Base-by-base conservation (phyloP, 2,329 filamentous ascomycete species). In the Aulographum hederae region DNA sequence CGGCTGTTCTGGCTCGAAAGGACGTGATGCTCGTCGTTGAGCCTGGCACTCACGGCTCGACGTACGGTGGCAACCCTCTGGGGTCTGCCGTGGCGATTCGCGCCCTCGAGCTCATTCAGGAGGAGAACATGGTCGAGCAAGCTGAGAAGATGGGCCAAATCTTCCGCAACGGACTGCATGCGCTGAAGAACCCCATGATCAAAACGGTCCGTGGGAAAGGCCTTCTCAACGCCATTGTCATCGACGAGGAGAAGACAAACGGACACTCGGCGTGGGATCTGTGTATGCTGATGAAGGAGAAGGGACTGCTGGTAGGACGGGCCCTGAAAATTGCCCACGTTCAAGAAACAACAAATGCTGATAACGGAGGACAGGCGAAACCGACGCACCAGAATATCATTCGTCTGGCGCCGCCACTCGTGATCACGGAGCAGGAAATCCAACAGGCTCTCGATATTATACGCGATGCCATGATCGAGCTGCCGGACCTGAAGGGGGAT, bases 371-470 rank as follows among this genome's bases (percentile, higher is more conserved):
- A 48, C 52, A 92, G 82, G 89, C 89, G 46, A 98, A 98, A 69
- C 89, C 89, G 18, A 98, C 89, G 5, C 89, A 98, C 56, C 77
- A 92, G 49, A 94, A 95, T 57, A 95, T 98, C 53, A 98, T 98
- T 52, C 79, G 89, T 35, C 77, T 98, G 38, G 89, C 89, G n/a
- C 89, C 89, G 29, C 89, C 89, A 14, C 64, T 98, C 33, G 84
- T 98, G 41, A 95, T 98, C 47, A 84, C 76, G 17, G 84, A 95
- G 48, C 69, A 76, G 37, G 73, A 98, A 58, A 76, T 98, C 41
- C 66, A 73, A 43, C 69, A 73, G 48, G 78, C 86, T 1, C 53
- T 95, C 33, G 54, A 54, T 32, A 86, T 89, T 46, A 92, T 98
- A 49, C 67, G 73, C 38, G 74, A 85, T 49, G 75, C 86, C 11